phyloP scores from a whole-genome alignment of 2,329 filamentous ascomycete genomes.

The Lomentospora prolificans region DNA sequence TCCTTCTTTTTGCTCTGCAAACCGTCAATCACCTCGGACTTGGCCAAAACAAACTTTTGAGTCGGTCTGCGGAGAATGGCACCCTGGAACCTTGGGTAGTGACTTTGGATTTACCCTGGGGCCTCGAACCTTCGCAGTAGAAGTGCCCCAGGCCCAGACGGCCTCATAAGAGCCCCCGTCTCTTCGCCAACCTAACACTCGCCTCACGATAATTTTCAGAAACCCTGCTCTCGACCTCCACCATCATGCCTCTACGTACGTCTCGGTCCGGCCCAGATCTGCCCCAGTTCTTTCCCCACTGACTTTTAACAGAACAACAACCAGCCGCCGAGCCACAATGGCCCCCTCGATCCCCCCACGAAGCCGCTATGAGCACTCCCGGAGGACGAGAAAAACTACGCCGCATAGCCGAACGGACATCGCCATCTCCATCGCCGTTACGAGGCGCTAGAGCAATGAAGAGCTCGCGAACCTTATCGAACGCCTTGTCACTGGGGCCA shows the following conservation, averaged over 20 bases:
- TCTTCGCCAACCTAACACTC: not conserved
- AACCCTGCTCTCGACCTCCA: not conserved
- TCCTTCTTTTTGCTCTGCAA: too few species aligned
- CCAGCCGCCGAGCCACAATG: constrained; percentile 41
- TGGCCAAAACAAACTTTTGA: too few species aligned
- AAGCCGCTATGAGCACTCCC: constrained; percentile 58
- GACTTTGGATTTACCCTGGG: too few species aligned
- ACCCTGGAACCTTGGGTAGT: too few species aligned
- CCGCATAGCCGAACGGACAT: constrained; percentile 54
- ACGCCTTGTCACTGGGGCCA: constrained; percentile 17
- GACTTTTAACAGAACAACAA: constrained; percentile 4
- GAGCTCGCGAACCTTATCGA: not conserved
- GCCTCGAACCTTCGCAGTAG: not conserved
- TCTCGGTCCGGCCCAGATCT: not conserved
- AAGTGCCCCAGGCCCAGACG: not conserved
- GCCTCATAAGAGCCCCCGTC: not conserved
- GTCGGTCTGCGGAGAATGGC: too few species aligned
- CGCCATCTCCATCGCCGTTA: constrained; percentile 58
- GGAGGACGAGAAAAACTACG: constrained; percentile 68
- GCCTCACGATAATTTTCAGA: not conserved
- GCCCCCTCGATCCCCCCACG: constrained; percentile 58
- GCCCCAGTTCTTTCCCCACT: not conserved
- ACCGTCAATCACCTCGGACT: too few species aligned
- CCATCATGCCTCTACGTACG: constrained; percentile 5
- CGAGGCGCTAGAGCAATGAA: constrained; percentile 8